Base-by-base conservation (phyloP, 2,329 filamentous ascomycete genomes). In the Rhexocercosporidium sp. region DNA sequence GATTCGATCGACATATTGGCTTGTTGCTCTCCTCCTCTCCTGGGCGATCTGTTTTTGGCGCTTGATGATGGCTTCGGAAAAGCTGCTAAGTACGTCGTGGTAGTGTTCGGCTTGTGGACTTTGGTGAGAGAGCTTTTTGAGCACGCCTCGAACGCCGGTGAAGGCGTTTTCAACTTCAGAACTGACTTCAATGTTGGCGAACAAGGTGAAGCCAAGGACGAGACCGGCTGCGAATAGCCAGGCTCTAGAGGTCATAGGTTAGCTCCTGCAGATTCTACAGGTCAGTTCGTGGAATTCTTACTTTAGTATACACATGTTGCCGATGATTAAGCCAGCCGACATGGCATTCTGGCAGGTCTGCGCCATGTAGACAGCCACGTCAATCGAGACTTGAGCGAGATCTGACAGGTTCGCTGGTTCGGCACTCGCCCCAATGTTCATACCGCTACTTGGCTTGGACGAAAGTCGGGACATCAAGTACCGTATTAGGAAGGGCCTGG, bases 401-500 rank as follows among this genome's bases (percentile, higher is more conserved):
- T 31, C 46, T 7, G 34, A 56, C 29, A 34, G 4, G 11, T 47
- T 37, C 1, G 41, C 29, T 6, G 22, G 34, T 25, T 59, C 57
- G 6, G 37, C 29, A 59, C 22, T 29, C 34, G 34, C 1, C 4
- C 34, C 34, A 11, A n/a, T 6, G 16, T 27, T 22, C 16, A 44
- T 44, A 22, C 12, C 20, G 59, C 29, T 22, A 47, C 11, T 46
- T 59, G 51, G 27, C 41, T 39, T 29, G 1, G 31, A 22, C 9
- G 25, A 51, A 34, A 62, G 49, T 47, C 59, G 27, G 9, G 59
- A 62, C 34, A 62, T 59, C 4, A 66, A 22, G 27, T 59, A 46
- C n/a, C 56, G 39, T 34, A 70, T 69, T 12, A 70, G 41, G 53
- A 70, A 69, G 6, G 67, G 66, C 31, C 69, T 31, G 3, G 67